Evolutionary conservation across 257 asterid species (phyloP), one percentile per base, ranked within the genome.

Genomic region (Scutellaria baicalensis): DNA sequence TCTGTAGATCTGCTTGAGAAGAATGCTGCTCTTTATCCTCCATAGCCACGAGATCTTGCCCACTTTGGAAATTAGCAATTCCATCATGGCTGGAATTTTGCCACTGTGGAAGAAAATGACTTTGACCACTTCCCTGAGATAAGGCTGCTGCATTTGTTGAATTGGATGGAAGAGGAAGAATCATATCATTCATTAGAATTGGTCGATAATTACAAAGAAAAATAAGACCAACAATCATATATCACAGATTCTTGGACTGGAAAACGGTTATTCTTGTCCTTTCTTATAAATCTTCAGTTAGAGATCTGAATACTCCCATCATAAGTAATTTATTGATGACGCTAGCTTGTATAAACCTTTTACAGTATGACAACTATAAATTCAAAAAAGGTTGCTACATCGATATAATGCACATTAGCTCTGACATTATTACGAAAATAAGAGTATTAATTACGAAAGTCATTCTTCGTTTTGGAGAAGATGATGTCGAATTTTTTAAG

Each of bases 81-180:
- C 86, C 96, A 4, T 83, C 85, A 13, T 75, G 83, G 61, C 78
- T 73, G 13, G 92, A 74, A 51, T 82, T 83, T 72, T 86, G 81
- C 95, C 92, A 89, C 45, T 81, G 89, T 3, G 84, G 68, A 71
- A 75, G 81, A 82, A 83, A 80, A 55, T 79, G 88, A 76, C 78
- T 73, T 18, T 72, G 80, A 69, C 86, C 65, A 80, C 73, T 77
- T 70, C 81, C 84, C 72, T 78, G 83, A 77, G 90, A 79, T 60
- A 87, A 59, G 17, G 81, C 83, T 69, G 74, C 84, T 69, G 77
- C 81, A 70, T 45, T 59, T 54, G 33, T 69, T 64, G 62, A 60
- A 52, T 59, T 33, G 51, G 59, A 66, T 33, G 58, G 69, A 50
- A 23, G 59, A 74, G 57, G 31, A 49, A 49, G 61, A 58, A 42